phyloP scores from a whole-genome alignment of 257 asterid genomes.

The Solanum virginianum region DNA sequence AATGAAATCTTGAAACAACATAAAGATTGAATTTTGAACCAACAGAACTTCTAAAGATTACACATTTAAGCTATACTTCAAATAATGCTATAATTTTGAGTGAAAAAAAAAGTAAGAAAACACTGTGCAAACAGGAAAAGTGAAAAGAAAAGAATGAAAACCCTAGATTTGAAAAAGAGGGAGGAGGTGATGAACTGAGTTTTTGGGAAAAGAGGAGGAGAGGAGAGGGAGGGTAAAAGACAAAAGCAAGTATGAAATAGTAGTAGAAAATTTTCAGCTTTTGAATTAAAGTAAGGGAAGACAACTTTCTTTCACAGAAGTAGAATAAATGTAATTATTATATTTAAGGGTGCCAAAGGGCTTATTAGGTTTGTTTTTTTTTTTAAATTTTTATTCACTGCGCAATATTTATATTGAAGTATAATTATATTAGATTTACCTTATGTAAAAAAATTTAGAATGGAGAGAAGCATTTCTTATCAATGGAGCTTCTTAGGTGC shows the following conservation, averaged over 20 bases:
- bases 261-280: slow-evolving; percentile 32
- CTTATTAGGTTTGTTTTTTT: not conserved
- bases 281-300: slow-evolving; percentile 38
- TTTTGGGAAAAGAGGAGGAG: slow-evolving; percentile 28
- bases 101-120: not conserved
- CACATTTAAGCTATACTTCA: slow-evolving; percentile 12
- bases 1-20: not conserved
- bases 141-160: slow-evolving; percentile 19
- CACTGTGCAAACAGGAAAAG: slow-evolving; percentile 5
- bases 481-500: too few species aligned
- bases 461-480: too few species aligned
- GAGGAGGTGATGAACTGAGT: slow-evolving; percentile 7
- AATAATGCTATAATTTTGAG: slow-evolving; percentile 26
- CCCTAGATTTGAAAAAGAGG: slow-evolving; percentile 69
- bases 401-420: too few species aligned
- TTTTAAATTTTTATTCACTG: too few species aligned
- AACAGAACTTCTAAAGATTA: slow-evolving; percentile 4
- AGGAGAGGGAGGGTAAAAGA: slow-evolving; percentile 36
- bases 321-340: not conserved
- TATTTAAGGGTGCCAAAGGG: not conserved
- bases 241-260: slow-evolving; percentile 47
- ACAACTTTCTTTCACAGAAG: slow-evolving; percentile 9
- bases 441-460: too few species aligned
- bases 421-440: too few species aligned
- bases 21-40: slow-evolving; percentile 8